Percentiles rank a stretch among this genome's conserved stretches.
Conservation (phyloP, 192 early-diverging fungal species). For the Coemansia sp. region DNA sequence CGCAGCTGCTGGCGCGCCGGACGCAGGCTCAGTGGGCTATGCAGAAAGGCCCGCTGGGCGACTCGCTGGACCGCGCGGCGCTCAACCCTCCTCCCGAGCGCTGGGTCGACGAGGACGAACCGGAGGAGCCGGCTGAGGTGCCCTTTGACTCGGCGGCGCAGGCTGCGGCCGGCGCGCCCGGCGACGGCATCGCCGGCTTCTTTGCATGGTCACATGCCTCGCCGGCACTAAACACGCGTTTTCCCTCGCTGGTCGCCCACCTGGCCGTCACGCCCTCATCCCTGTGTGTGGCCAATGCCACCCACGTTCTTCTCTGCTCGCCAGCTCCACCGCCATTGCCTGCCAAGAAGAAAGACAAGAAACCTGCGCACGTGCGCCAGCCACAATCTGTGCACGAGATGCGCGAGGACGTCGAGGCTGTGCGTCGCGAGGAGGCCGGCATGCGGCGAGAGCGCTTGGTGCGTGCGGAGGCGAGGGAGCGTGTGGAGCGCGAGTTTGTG, state of each 20-base stretch:
- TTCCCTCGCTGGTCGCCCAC: conserved; percentile 32
- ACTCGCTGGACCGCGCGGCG: conserved; percentile 4
- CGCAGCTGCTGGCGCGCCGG: conserved; percentile 18
- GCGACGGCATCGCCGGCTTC: conserved; percentile 15
- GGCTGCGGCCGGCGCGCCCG: neutral
- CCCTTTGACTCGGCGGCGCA: neutral
- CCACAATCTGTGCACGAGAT: no score
- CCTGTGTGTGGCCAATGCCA: conserved; percentile 27
- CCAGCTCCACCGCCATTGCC: no score
- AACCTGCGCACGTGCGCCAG: no score
- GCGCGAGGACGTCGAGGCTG: neutral
- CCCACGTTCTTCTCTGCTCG: conserved; percentile 24
- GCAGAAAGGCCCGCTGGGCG: conserved; percentile 5
- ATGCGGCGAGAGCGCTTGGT: conserved; percentile 17
- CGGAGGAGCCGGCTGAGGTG: neutral
- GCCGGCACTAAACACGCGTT: conserved; percentile 3
- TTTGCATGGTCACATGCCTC: conserved; percentile 12
- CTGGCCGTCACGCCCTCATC: conserved; percentile 16
- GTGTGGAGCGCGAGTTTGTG: conserved; percentile 28
- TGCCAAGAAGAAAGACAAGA: no score
- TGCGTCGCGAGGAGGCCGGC: conserved; percentile 12
- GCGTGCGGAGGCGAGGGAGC: conserved; percentile 8
- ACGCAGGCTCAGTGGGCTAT: conserved; percentile 17
- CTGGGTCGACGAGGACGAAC: conserved; percentile 1
- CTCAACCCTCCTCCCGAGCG: no score